Base-by-base conservation (phyloP, 306 rosid genomes). In the Luffa aegyptiaca region DNA sequence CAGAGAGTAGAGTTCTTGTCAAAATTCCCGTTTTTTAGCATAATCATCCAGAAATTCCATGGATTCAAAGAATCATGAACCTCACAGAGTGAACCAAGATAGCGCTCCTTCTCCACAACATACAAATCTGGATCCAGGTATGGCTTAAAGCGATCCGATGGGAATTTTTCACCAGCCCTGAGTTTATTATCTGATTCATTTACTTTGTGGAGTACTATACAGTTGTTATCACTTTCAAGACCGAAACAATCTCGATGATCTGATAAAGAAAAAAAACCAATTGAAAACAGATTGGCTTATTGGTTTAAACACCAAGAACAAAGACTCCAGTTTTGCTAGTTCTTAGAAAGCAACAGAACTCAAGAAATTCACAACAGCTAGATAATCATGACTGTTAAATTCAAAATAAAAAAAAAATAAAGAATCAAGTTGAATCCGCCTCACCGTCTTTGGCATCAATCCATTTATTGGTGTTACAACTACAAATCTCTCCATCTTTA, bases 21-120 rank as follows among this genome's bases (percentile, higher is more conserved):
- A 48, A 87, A 85, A 79, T 89, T 89, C 20, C 89, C 90, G 45
- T 84, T 89, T 77, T 89, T 89, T 13, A 89, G 84, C 93, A 89
- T 87, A 75, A 89, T 72, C 93, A 85, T 87, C 93, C 93, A 89
- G 81, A 89, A 89, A 4, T 83, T 80, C 93, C 93, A 89, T 2
- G 89, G 87, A 49, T 79, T 79, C 18, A 53, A 44, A 39, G 87
- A 81, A 70, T 79, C 82, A 3, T 52, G 69, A 26, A 81, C 83
- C 83, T 87, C 81, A 10, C 92, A 89, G 5, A 82, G 39, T 46
- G 86, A 82, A 68, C 84, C 88, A 46, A 89, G 90, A 61, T 85
- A 89, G 18, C 78, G 75, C 70, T 89, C 93, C 84, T 89, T 89
- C 69, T 85, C 88, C 58, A 69, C 80, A 1, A 86, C 89, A 56